Conservation (phyloP, 305 asterid species). For the Fraxinus sp. region DNA sequence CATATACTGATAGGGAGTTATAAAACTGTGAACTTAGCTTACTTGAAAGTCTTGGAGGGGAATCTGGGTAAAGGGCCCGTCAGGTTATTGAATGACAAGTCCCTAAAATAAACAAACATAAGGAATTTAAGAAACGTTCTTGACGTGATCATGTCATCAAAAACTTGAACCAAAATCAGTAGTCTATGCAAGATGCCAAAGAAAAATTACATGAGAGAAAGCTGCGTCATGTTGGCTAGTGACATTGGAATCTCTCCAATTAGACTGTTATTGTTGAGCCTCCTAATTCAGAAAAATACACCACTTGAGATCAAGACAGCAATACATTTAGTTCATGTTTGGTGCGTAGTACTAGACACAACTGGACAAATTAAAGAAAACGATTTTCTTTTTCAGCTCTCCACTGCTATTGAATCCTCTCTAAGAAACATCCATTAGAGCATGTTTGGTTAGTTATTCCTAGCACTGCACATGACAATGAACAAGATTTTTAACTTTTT, state of each 20-base stretch:
- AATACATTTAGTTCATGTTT: neutral
- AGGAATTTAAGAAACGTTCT: conserved; percentile 1
- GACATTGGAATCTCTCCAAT: conserved; percentile 38
- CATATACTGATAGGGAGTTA: neutral
- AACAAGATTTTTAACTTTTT: neutral
- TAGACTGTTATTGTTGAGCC: conserved; percentile 45
- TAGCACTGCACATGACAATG: neutral
- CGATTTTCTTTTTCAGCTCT: neutral
- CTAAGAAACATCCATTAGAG: neutral
- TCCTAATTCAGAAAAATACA: conserved; percentile 28
- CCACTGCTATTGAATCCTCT: neutral
- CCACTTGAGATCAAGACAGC: neutral
- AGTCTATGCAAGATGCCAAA: neutral
- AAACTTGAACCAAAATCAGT: neutral
- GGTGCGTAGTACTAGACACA: neutral
- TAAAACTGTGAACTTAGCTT: conserved; percentile 16
- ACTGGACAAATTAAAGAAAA: neutral
- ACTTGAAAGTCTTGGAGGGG: conserved; percentile 45
- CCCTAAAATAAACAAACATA: conserved; percentile 29
- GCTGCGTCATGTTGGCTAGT: conserved; percentile 40
- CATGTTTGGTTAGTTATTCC: neutral
- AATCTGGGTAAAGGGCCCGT: conserved; percentile 42
- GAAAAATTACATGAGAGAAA: conserved; percentile 41
- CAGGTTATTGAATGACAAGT: conserved; percentile 50
- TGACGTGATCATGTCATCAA: neutral